phyloP scores from a whole-genome alignment of 768 basidiomycete species.

The Rhizopogon vulgaris region DNA sequence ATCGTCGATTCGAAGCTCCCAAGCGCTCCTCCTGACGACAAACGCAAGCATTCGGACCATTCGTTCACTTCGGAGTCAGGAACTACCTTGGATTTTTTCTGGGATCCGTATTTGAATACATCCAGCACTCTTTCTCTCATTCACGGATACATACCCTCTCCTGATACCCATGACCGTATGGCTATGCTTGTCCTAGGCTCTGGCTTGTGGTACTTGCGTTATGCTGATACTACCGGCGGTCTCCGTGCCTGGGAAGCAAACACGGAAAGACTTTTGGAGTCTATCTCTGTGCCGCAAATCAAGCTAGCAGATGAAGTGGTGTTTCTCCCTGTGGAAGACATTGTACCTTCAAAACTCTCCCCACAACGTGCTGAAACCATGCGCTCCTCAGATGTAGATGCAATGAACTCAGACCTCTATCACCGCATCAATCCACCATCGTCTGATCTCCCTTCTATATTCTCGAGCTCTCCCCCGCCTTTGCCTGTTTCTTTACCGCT shows the following conservation, averaged over 20 bases:
- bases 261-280: conserved; percentile 58
- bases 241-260: conserved; percentile 72
- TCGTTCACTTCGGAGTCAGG: conserved; percentile 39
- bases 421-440: conserved; percentile 51
- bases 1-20: conserved; percentile 54
- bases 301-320: conserved; percentile 67
- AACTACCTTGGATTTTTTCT: conserved; percentile 53
- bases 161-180: conserved; percentile 27
- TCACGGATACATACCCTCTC: conserved; percentile 6
- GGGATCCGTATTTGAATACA: conserved; percentile 87
- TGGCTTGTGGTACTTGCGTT: conserved; percentile 86
- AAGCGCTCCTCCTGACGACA: conserved; percentile 43
- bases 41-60: conserved; percentile 67
- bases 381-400: conserved; percentile 73
- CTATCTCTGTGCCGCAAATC: conserved; percentile 30
- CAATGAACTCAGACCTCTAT: conserved; percentile 83
- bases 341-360: conserved; percentile 61
- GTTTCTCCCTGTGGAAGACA: conserved; percentile 71
- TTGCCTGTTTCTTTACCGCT: conserved; percentile 55
- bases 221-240: conserved; percentile 65
- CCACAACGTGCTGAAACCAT: conserved; percentile 61
- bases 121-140: conserved; percentile 48
- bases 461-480: conserved; percentile 15
- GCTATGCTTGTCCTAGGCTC: conserved; percentile 78
- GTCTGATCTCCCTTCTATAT: conserved; percentile 23